Evolutionary conservation across 106 monocot genomes (phyloP).

Genomic region (Triglochin maritima): DNA sequence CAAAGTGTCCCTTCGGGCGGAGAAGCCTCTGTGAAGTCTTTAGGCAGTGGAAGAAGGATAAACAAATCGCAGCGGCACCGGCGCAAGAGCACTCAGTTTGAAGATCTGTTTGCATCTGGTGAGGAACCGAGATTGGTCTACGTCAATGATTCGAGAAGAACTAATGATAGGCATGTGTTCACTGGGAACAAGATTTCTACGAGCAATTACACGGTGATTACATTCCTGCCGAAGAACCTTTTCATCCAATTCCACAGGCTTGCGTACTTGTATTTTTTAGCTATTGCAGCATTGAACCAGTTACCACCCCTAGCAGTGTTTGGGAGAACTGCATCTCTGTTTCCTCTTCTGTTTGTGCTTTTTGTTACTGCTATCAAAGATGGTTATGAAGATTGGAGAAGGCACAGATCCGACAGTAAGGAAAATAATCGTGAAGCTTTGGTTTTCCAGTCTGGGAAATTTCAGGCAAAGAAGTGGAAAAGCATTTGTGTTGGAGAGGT

Average conservation of each 20-base stretch:
- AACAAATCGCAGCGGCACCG: slow-evolving; percentile 37
- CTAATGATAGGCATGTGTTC: slow-evolving; percentile 87
- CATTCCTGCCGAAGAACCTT: slow-evolving; percentile 90
- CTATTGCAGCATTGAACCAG: slow-evolving; percentile 94
- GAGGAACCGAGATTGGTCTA: slow-evolving; percentile 64
- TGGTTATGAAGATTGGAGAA: slow-evolving; percentile 97
- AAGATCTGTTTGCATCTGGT: slow-evolving; percentile 45
- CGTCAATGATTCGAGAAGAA: slow-evolving; percentile 78
- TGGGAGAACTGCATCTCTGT: slow-evolving; percentile 94
- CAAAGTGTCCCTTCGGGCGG: slow-evolving; percentile 39
- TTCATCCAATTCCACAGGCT: slow-evolving; percentile 95
- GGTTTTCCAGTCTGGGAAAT: slow-evolving; percentile 65
- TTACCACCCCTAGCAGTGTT: slow-evolving; percentile 96
- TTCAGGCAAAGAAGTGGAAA: slow-evolving; percentile 80
- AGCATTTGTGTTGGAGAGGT: slow-evolving; percentile 77
- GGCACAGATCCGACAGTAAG: slow-evolving; percentile 88
- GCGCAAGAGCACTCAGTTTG: slow-evolving; percentile 57
- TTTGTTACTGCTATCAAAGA: slow-evolving; percentile 98
- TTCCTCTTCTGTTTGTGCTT: slow-evolving; percentile 92
- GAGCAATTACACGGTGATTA: slow-evolving; percentile 91
- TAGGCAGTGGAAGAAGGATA: slow-evolving; percentile 32
- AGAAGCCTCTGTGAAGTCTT: slow-evolving; percentile 32
- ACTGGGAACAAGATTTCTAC: slow-evolving; percentile 92
- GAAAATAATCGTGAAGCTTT: slow-evolving; percentile 80
- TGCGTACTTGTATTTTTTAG: slow-evolving; percentile 92